Conservation (phyloP, 805 yeast genomes). For the Kodamaea hsintzibuensis region DNA sequence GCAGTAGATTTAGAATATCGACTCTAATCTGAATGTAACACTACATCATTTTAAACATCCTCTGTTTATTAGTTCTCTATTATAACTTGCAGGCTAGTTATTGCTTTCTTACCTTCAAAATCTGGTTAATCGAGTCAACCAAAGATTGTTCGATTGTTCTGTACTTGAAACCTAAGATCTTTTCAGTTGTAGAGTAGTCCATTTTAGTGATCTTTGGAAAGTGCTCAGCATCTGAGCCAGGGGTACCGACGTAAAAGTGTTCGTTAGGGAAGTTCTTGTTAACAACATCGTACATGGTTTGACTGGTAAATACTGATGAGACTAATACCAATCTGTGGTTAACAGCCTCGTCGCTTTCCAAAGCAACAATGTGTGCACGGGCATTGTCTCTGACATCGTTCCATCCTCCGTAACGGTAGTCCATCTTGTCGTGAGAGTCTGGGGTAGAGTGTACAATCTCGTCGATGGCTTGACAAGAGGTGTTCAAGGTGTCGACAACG, state of each 20-base stretch:
- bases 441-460: constrained; percentile 10
- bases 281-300: constrained; percentile 21
- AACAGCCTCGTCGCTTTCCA: constrained; percentile 12
- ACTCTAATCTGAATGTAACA: no score
- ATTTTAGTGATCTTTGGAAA: constrained; percentile 12
- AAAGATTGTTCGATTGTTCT: constrained; percentile 22
- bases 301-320: constrained; percentile 18
- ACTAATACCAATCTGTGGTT: constrained; percentile 14
- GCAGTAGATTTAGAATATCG: no score
- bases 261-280: constrained; percentile 22
- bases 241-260: constrained; percentile 18
- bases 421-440: constrained; percentile 7
- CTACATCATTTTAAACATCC: no score
- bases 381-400: constrained; percentile 25
- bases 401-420: constrained; percentile 8
- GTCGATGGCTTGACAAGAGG: constrained; percentile 14
- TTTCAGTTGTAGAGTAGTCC: constrained; percentile 18
- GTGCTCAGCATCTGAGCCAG: constrained; percentile 14
- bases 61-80: no score
- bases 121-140: constrained; percentile 26
- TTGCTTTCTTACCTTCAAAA: constrained; percentile 10
- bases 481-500: constrained; percentile 15
- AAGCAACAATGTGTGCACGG: constrained; percentile 20
- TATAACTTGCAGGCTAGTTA: not conserved
- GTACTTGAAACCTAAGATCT: constrained; percentile 22